Base-by-base conservation (phyloP, 148 eudicot genomes). In the Camellia lanceoleosa region DNA sequence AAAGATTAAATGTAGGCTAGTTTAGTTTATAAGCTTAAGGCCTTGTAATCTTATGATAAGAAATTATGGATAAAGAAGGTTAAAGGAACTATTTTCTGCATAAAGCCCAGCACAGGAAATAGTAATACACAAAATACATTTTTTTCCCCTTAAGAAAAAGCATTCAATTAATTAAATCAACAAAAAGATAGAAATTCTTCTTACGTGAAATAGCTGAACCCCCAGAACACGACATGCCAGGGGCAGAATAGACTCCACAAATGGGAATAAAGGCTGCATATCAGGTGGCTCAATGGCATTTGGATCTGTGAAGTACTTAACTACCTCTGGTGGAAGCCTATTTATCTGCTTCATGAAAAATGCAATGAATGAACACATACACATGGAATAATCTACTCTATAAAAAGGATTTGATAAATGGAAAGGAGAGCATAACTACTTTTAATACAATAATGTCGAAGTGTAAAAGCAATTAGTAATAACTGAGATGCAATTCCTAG, bases 401-500 rank as follows among this genome's bases (percentile, higher is more conserved):
- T 18, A 8, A 74, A 75, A 73, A 74, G 46, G 63, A 9, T n/a
- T 20, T 59, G 67, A 52, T 5, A 46, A 77, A 66, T 51, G 15
- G 5, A 64, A 77, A 65, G 72, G 19, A 3, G 54, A 51, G 64
- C 15, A 60, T 7, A 11, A 74, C 60, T 68, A 81, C 79, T n/a
- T 11, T 38, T 18, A 49, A 78, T 41, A 47, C 66, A 56, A 49
- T 60, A 52, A 69, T 13, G 54, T 69, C 62, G 30, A 51, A 76
- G 20, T 49, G 42, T 43, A 71, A 5, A 60, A 54, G 62, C 18
- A 52, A 65, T 63, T 19, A 73, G 55, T 49, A 73, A 54, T 84
- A 97, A 98, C 97, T 97, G 99, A 86, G 99, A 97, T 84, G 99
- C 99, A 80, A 97, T 94, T 77, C 99, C 99, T 63, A 97, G 88